Evolutionary conservation across 2,329 filamentous ascomycete genomes (phyloP).

Genomic region (Fusarium palustre): DNA sequence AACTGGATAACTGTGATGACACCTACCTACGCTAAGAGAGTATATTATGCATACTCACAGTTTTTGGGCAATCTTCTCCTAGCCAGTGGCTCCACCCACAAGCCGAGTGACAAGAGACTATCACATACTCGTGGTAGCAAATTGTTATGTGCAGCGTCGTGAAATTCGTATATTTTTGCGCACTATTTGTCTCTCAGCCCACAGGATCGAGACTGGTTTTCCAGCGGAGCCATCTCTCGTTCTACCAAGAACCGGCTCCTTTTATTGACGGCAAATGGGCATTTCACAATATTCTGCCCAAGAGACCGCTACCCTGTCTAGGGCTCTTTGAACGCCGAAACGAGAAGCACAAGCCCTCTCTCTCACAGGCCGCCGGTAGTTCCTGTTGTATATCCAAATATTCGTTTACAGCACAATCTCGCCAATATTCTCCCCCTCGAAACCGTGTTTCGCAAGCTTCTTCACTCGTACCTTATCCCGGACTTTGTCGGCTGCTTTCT

Average conservation of each 20-base stretch:
- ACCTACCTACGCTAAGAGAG: too few relatives aligned
- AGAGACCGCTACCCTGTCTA: slow-evolving; percentile 43
- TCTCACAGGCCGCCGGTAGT: slow-evolving; percentile 9
- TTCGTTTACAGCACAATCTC: slow-evolving; percentile 72
- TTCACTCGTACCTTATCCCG: slow-evolving; percentile 78
- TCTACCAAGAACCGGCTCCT: slow-evolving; percentile 9
- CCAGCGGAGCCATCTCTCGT: slow-evolving; percentile 15
- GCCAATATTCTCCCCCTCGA: slow-evolving; percentile 86
- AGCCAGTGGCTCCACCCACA: not conserved
- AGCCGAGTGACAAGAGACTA: not conserved
- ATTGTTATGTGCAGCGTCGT: slow-evolving; percentile 2
- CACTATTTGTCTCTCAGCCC: slow-evolving; percentile 29
- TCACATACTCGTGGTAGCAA: not conserved
- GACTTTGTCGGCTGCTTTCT: slow-evolving; percentile 74
- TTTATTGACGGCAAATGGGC: slow-evolving; percentile 50
- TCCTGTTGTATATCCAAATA: slow-evolving; percentile 14
- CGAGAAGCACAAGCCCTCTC: slow-evolving; percentile 7
- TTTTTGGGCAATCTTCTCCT: not conserved
- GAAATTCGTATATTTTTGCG: slow-evolving; percentile 35
- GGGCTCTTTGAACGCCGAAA: slow-evolving; percentile 16
- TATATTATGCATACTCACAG: not conserved
- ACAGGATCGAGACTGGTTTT: slow-evolving; percentile 23
- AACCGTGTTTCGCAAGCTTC: slow-evolving; percentile 82
- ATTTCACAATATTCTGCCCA: slow-evolving; percentile 75
- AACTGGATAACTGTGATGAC: not conserved